These are phyloP conservation scores for Apiotrichum domesticum DNA, from an alignment of 1,284 basidiomycete species.

Conservation along the genomic window DNA sequence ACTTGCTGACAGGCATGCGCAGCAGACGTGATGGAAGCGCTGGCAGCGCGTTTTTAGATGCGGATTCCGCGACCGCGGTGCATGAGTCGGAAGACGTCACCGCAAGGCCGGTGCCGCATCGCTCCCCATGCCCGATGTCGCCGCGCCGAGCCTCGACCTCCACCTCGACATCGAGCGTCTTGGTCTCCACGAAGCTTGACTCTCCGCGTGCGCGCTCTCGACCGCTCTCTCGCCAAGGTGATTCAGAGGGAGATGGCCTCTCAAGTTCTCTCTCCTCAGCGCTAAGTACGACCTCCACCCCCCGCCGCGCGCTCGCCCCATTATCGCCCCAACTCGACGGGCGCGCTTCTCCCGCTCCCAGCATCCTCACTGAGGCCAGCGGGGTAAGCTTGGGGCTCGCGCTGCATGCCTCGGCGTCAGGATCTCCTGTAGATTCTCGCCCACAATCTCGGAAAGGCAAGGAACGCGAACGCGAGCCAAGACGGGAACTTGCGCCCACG, in stretches of 20 bases:
- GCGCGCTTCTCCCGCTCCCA: no score
- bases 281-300: no score
- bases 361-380: no score
- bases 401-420: not conserved
- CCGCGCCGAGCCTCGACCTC: not conserved
- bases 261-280: no score
- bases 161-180: constrained; percentile 2
- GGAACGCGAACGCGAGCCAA: constrained; percentile 5
- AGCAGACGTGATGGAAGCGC: no score
- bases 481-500: not conserved
- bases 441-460: constrained; percentile 7
- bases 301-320: not conserved
- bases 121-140: constrained; percentile 1
- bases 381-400: no score
- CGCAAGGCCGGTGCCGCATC: not conserved
- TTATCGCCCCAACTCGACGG: not conserved
- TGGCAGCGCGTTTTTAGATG: no score
- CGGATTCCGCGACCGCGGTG: no score
- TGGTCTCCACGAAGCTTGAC: constrained; percentile 4
- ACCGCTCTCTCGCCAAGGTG: not conserved
- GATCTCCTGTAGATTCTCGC: not conserved
- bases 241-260: no score
- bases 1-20: no score
- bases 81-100: no score
- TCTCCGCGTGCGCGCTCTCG: not conserved